These are phyloP conservation scores for Colletotrichum theobromicola DNA, from an alignment of 2,329 filamentous ascomycete species.

Conservation along the genomic window DNA sequence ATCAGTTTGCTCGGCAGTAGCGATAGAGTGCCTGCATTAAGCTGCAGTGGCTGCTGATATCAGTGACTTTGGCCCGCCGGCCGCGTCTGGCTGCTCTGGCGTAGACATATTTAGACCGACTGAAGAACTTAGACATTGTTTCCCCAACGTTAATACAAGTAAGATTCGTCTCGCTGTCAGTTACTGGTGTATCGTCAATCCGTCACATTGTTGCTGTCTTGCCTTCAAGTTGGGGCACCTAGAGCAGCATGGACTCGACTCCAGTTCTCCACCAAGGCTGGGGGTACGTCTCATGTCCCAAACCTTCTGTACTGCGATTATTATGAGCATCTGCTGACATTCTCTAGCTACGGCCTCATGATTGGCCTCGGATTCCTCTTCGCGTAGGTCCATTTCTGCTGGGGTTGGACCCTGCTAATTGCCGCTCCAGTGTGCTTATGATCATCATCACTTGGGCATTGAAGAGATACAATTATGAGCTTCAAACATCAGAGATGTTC, in stretches of 20 bases:
- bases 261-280: constrained; percentile 19
- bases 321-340: not conserved
- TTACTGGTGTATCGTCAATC: not conserved
- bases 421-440: constrained; percentile 20
- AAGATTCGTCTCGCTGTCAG: no score
- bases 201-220: not conserved
- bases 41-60: not conserved
- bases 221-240: not conserved
- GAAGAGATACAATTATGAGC: constrained; percentile 66
- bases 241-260: constrained; percentile 11
- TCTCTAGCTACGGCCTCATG: constrained; percentile 19
- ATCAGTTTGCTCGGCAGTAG: not conserved
- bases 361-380: constrained; percentile 20
- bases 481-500: constrained; percentile 93
- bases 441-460: constrained; percentile 73
- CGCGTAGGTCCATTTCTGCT: not conserved
- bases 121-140: no score
- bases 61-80: not conserved
- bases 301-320: not conserved
- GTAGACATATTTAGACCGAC: no score
- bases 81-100: no score
- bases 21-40: not conserved
- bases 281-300: constrained; percentile 2
- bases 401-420: not conserved
- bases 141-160: no score